Conservation (phyloP, 2,329 filamentous ascomycete species). For the Hypoxylon sp. region DNA sequence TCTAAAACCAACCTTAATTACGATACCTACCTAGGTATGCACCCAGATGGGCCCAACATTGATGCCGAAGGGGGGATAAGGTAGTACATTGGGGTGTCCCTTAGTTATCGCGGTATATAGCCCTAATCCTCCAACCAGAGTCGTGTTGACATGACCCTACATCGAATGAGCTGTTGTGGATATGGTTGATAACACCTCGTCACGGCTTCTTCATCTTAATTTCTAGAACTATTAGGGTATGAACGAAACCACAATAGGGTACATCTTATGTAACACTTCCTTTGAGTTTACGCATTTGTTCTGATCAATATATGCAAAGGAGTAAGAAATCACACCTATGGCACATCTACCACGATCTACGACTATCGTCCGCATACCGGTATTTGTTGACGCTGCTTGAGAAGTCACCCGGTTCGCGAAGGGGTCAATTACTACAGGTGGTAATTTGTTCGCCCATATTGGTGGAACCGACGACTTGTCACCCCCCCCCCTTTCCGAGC, state of each 20-base stretch:
- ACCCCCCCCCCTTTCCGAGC: slow-evolving; percentile 2
- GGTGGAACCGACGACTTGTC: slow-evolving; percentile 1
- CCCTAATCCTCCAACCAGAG: not conserved
- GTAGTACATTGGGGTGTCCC: slow-evolving; percentile 2
- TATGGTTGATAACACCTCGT: not conserved
- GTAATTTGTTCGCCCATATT: not conserved
- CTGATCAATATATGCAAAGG: not conserved
- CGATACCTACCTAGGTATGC: slow-evolving; percentile 4
- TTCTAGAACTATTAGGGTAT: slow-evolving; percentile 1
- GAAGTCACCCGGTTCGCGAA: not conserved
- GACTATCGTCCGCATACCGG: not conserved
- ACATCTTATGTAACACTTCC: not conserved
- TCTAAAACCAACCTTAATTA: slow-evolving; percentile 2
- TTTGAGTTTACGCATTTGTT: not conserved
- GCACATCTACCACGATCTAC: not conserved
- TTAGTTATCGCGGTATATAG: slow-evolving; percentile 16
- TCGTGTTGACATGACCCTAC: not conserved
- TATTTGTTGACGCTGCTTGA: not conserved
- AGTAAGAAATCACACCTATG: not conserved
- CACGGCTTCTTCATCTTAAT: not conserved
- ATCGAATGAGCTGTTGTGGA: not conserved
- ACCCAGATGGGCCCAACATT: slow-evolving; percentile 3
- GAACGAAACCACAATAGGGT: not conserved
- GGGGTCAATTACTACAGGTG: not conserved
- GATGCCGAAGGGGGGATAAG: not conserved